Evolutionary conservation across 2,329 filamentous ascomycete genomes (phyloP).

Genomic region (Leptographium radiaticola): DNA sequence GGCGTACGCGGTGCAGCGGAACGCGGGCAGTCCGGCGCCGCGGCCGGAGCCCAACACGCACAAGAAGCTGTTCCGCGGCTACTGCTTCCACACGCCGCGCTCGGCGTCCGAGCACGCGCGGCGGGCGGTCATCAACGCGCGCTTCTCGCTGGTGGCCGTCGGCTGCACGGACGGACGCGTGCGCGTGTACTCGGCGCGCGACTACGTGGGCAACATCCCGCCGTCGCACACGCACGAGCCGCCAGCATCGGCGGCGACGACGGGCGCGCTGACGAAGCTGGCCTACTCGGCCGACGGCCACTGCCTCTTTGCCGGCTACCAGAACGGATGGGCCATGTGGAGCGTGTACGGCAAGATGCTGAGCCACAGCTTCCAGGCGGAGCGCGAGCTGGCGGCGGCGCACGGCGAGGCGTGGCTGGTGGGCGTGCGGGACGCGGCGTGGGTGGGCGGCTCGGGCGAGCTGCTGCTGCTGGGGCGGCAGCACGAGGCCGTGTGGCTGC

Average conservation of each 20-base stretch:
- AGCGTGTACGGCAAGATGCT: conserved; percentile 91
- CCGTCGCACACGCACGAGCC: conserved; percentile 66
- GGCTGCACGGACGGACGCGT: conserved; percentile 70
- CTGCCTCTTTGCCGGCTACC: conserved; percentile 86
- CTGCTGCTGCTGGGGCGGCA: conserved; percentile 59
- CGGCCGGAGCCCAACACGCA: conserved; percentile 19
- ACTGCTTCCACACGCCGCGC: conserved; percentile 74
- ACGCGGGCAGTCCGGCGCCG: not conserved
- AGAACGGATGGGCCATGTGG: conserved; percentile 90
- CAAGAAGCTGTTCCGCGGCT: conserved; percentile 70
- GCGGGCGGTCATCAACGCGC: conserved; percentile 76
- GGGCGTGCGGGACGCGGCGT: conserved; percentile 64
- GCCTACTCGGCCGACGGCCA: conserved; percentile 92
- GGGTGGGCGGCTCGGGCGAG: conserved; percentile 81
- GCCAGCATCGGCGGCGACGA: conserved; percentile 51
- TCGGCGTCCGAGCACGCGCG: conserved; percentile 46
- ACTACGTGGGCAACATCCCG: conserved; percentile 88
- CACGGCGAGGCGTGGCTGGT: conserved; percentile 79
- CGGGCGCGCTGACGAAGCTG: conserved; percentile 61
- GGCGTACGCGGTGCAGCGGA: conserved; percentile 80
- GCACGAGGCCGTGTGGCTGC: conserved; percentile 68
- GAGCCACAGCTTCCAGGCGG: conserved; percentile 67
- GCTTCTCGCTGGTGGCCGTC: conserved; percentile 86
- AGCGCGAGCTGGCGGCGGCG: conserved; percentile 45
- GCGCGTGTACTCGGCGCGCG: conserved; percentile 80